Base-by-base conservation (phyloP, 78 protist genomes). In the slime mould (Dictyostelium discoideum) region DNA sequence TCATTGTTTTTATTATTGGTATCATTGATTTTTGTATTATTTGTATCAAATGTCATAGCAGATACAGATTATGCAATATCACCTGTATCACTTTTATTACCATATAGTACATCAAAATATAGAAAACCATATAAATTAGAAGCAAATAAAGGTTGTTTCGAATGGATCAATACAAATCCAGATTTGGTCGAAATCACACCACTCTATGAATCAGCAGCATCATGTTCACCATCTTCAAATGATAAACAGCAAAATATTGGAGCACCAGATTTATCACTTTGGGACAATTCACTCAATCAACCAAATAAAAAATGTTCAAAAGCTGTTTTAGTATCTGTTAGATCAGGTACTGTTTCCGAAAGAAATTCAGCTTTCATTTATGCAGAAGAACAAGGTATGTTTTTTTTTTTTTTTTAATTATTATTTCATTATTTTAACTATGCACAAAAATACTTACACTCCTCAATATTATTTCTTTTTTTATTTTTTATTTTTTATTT, bases 101-200 rank as follows among this genome's bases (percentile, higher is more conserved):
- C 95, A 18, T 90, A 90, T 73, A 90, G 87, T 69, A 39, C 87
- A 65, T 82, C 87, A 48, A 90, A 73, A 90, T 80, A n/a, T 81
- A 60, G 88, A 82, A 29, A 81, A 48, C 86, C 80, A 26, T 82
- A 77, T 54, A 80, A 82, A 48, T 73, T 90, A 44, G 95, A 83
- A 57, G 87, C 95, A 63, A 83, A 60, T 69, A 90, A 90, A 69
- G 95, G 95, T 54, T 90, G 95, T 54, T 90, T 90, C 48, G 95
- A 90, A 82, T 90, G 95, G 95, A 46, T 77, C 32, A 90, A 72
- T 11, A 82, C 85, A 26, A 90, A 90, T 83, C 95, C 85, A 24
- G 95, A 90, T 24, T 65, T 90, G 20, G 74, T 90, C 2, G 95
- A 90, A 63, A 78, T 90, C 3, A 78, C 54, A 32, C 88, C 87